Base-by-base conservation (phyloP, 176 grass and related monocot genomes). In the Bonia amplexicaulis region DNA sequence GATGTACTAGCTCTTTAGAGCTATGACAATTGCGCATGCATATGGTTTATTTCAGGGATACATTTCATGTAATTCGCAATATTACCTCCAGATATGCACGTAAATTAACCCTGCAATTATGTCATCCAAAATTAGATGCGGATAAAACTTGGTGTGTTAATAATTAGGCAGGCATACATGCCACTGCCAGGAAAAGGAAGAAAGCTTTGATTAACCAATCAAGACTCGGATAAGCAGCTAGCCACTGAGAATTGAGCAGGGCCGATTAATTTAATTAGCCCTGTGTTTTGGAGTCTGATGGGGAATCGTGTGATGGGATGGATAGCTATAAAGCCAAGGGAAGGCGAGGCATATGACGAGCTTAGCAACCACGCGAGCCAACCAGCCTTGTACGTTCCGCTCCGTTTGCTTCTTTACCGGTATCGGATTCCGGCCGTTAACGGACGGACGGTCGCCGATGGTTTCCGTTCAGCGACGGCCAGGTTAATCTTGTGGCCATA, bases 291-390 rank as follows among this genome's bases (percentile, higher is more conserved):
- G 63, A 70, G 85, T 68, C 46, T 27, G 71, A 76, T 48, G 78
- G 35, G 26, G 61, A 39, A 33, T 23, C 14, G 25, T 53, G 23
- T 29, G 54, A 12, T 10, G 23, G 23, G 41, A 86, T 64, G 35
- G 47, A 37, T 87, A 53, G 33, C 79, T 69, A 71, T 77, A 10
- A 83, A 71, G 72, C 79, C 73, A 83, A 68, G 60, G 23, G 31
- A 57, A 58, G 3, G 11, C 1, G 45, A 73, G 66, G 73, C 66
- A 70, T 69, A 6, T 41, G 7, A 7, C 7, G 39, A 69, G 70
- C 82, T 76, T 89, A 33, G 85, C 71, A 33, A 2, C 53, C 52
- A 89, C 71, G 70, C 82, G 42, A 81, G 45, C 66, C 16, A 46
- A 2, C 16, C 5, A 22, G 39, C 2, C 78, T 6, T 23, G 22